Conservation (phyloP, 345 rosid genomes). For the Orychophragmus violaceus region DNA sequence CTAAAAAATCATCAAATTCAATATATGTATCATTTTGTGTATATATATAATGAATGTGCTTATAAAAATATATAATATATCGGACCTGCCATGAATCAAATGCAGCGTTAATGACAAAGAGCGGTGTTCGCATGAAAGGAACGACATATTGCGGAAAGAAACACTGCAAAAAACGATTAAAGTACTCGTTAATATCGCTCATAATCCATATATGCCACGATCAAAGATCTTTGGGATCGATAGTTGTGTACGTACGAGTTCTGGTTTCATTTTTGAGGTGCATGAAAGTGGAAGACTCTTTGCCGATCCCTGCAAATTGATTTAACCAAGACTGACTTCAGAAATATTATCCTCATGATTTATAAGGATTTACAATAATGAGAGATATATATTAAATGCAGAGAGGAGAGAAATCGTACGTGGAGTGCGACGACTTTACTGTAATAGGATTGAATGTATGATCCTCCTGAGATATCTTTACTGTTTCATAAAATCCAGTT, state of each 20-base stretch:
- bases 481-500: slow-evolving; percentile 33
- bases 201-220: not conserved
- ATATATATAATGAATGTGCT: not conserved
- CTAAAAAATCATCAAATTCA: slow-evolving; percentile 26
- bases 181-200: not conserved
- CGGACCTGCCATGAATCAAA: slow-evolving; percentile 92
- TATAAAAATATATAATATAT: not conserved
- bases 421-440: slow-evolving; percentile 66
- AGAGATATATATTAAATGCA: not conserved
- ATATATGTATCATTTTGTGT: not conserved
- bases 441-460: slow-evolving; percentile 52
- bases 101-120: slow-evolving; percentile 78
- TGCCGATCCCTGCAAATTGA: slow-evolving; percentile 54
- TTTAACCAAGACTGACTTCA: not conserved
- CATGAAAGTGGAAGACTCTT: slow-evolving; percentile 76
- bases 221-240: not conserved
- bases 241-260: slow-evolving; percentile 37
- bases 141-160: slow-evolving; percentile 87
- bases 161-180: slow-evolving; percentile 42
- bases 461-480: slow-evolving; percentile 65
- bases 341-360: not conserved
- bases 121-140: slow-evolving; percentile 53
- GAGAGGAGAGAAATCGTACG: slow-evolving; percentile 33
- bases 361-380: not conserved
- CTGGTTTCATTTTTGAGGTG: slow-evolving; percentile 61